phyloP scores from a whole-genome alignment of 164 flowering plant genomes.

The Sextonia rubra region DNA sequence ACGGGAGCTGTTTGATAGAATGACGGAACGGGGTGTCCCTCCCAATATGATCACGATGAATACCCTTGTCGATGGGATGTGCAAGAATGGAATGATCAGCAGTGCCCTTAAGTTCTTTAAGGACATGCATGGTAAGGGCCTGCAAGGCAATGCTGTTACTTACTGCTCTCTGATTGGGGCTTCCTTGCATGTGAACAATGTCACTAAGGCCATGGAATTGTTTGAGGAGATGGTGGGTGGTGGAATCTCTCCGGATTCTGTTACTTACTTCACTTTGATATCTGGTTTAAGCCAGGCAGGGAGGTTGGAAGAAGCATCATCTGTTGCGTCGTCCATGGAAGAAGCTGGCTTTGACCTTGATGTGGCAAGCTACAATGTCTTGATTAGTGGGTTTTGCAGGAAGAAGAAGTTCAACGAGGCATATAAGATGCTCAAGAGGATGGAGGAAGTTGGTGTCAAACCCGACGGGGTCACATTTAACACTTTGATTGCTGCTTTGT shows the following conservation, averaged over 20 bases:
- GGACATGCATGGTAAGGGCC: conserved; percentile 42
- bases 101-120: conserved; percentile 53
- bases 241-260: conserved; percentile 51
- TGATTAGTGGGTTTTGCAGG: conserved; percentile 68
- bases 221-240: conserved; percentile 47
- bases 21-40: conserved; percentile 38
- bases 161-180: conserved; percentile 59
- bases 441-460: conserved; percentile 45
- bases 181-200: conserved; percentile 57
- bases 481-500: conserved; percentile 54
- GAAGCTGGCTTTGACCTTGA: conserved; percentile 62
- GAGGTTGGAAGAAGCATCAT: conserved; percentile 53
- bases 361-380: conserved; percentile 44
- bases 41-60: conserved; percentile 58
- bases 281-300: conserved; percentile 65
- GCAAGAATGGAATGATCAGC: conserved; percentile 58
- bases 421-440: conserved; percentile 50
- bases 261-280: conserved; percentile 57
- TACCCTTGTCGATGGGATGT: conserved; percentile 64
- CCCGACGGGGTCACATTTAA: conserved; percentile 69
- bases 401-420: conserved; percentile 54
- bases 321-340: conserved; percentile 42
- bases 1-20: conserved; percentile 40
- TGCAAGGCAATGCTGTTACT: conserved; percentile 53
- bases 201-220: conserved; percentile 50